Base-by-base conservation (phyloP, 129 eudicot genomes). In the Pittosporum tobira region DNA sequence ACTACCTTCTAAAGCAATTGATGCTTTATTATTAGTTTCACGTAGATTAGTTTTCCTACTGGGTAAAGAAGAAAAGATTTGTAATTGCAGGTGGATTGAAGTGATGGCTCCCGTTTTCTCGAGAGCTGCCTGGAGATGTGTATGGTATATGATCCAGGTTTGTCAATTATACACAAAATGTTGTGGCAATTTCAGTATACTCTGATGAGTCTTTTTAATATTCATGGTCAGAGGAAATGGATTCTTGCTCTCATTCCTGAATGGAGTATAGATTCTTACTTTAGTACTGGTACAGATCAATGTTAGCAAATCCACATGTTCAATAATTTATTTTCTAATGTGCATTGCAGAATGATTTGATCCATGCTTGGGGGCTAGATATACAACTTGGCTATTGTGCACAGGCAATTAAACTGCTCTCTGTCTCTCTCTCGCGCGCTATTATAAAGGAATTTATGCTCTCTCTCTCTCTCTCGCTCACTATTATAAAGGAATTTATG, bases 101-200 rank as follows among this genome's bases (percentile, higher is more conserved):
- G 78, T 85, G 40, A 90, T 90, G 97, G 97, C 95, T 71, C 97
- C 97, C 9, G 97, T 90, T 18, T 90, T 90, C 78, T 90, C 97
- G 0, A 78, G 51, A 60, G 74, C 88, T 54, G 94, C 97, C 0
- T 90, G 97, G 97, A 73, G 84, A 59, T 90, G 97, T 57, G 87
- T 90, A 45, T 90, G 95, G 95, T 67, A 80, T 75, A 77, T 90
- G 97, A 85, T 90, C 76, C 97, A 90, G 95, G 96, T 84, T 43
- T 49, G 63, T 53, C 59, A 62, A 37, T 48, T 56, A 26, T 30
- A 34, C 31, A n/a, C n/a, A n/a, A n/a, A 45, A 23, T 5, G 45
- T 38, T 8, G 11, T 38, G 14, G 19, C 26, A 30, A 9, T 13
- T 30, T 55, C 16, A 2, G n/a, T n/a, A n/a, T n/a, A n/a, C n/a